Base-by-base conservation (phyloP, 192 early-diverging fungal species). In the Oehlia diaphana region DNA sequence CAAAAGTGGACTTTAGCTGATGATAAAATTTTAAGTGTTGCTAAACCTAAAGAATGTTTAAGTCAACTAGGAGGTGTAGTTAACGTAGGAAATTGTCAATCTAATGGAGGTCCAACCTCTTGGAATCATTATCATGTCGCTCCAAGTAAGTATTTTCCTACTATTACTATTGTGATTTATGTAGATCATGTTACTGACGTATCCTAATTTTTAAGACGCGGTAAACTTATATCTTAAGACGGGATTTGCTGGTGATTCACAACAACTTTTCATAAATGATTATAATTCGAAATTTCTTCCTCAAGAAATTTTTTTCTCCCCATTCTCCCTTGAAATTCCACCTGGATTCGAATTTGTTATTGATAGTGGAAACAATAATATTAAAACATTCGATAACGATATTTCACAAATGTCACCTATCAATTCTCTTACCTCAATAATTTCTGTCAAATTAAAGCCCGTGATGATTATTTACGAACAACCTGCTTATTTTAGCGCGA, bases 281-380 rank as follows among this genome's bases (percentile, higher is more conserved):
- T 79, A 79, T 42, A 70, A 66, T 42, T 70, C 42, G 12, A 2
- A 79, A 79, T 23, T 12, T 28, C 67, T 79, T 26, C 77, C 77
- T 1, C 8, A 68, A 12, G n/a, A 47, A 9, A 79, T 79, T 19
- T 79, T 79, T 19, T 62, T 31, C 21, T 58, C 68, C 1, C 49
- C 49, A 58, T 79, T 79, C 53, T 79, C 77, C 16, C 13, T 79
- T 13, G 77, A 79, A n/a, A 70, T 79, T 70, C 77, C 77, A 33
- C 77, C 77, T 3, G 77, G 77, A 21, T 79, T 71, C 19, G 49
- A 70, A 79, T 79, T 79, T 42, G 39, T 70, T 21, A 42, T 79
- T 61, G 19, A 50, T 62, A n/a, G 16, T 19, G 67, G 67, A 5
- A 71, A 70, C 16, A 70, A 71, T 23, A 44, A 53, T 39, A 2